Evolutionary conservation across 2,329 filamentous ascomycete genomes (phyloP), one percentile per base, ranked within the genome.

Genomic region (Curvularia verruculosa): DNA sequence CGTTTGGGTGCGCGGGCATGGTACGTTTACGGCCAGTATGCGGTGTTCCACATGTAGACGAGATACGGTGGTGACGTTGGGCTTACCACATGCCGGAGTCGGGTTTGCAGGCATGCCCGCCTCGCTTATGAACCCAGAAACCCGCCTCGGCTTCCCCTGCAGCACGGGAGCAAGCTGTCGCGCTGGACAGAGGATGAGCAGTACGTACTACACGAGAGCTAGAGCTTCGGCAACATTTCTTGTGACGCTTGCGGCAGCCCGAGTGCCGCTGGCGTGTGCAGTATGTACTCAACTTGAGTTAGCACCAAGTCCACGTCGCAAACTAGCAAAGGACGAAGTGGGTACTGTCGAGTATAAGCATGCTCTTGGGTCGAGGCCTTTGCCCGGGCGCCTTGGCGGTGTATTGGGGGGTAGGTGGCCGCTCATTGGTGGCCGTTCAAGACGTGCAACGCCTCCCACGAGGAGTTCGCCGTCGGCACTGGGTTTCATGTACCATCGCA

Each of bases 401-500:
- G 34, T 2, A 18, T 36, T 15, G 5, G 31, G 28, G 28, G 28
- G 28, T 29, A 29, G 31, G 12, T 5, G 31, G 9, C 31, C 12
- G 31, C 31, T n/a, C 31, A 34, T 34, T 34, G 31, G 31, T 34
- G 31, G 31, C 31, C 31, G 31, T 13, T 34, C 13, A 34, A 15
- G 34, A 61, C 41, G 53, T 54, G 52, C 53, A 37, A 56, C 58
- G 59, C 52, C 47, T 47, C 21, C 59, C 43, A 46, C 55, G 61
- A 60, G 56, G 59, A 59, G 59, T 60, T 61, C 55, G 67, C 65
- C 61, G 59, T 59, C 58, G 53, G 57, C 39, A 52, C 54, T 51
- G 60, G 49, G 68, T 71, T 70, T 69, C 67, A 66, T 56, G 64
- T 59, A 53, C 59, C 66, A 65, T 62, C 59, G 61, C 58, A 54